A percentile compares a stretch with the other conserved stretches of the same genome.
phyloP scores from a whole-genome alignment of 2,329 filamentous ascomycete genomes.

The Diaporthe sp. region DNA sequence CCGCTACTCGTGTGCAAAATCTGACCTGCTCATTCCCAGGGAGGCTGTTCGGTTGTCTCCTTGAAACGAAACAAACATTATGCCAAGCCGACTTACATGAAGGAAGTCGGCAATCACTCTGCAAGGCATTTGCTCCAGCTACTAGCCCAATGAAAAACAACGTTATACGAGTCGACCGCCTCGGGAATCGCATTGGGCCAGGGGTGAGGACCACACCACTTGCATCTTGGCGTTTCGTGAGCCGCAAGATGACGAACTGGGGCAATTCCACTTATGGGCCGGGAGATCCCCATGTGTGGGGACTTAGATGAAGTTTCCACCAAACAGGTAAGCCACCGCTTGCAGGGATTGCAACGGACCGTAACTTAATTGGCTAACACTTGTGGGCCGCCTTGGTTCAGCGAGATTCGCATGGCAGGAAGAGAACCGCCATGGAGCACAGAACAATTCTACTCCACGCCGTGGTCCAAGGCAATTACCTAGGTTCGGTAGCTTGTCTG shows the following conservation, averaged over 20 bases:
- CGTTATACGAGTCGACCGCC: background rate
- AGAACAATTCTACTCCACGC: slow-evolving; percentile 1
- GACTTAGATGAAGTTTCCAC: background rate
- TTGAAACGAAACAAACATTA: slow-evolving; percentile 21
- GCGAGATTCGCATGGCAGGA: slow-evolving; percentile 10
- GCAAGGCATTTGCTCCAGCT: background rate
- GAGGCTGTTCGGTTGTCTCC: background rate
- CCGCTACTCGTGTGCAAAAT: background rate
- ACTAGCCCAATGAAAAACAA: background rate
- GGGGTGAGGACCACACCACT: slow-evolving; percentile 10
- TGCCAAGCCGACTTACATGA: slow-evolving; percentile 23
- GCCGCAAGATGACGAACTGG: slow-evolving; percentile 26
- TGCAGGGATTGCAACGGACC: background rate
- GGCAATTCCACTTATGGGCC: slow-evolving; percentile 7
- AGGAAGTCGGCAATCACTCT: background rate
- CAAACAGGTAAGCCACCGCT: background rate
- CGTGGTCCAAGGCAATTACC: slow-evolving; percentile 2
- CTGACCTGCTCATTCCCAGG: background rate
- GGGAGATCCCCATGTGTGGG: background rate
- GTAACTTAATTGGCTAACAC: background rate
- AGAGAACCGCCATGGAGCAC: background rate
- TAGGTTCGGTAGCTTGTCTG: background rate
- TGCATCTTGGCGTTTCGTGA: slow-evolving; percentile 25
- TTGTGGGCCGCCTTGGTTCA: background rate
- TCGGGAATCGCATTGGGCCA: background rate